Evolutionary conservation across 768 basidiomycete genomes (phyloP), one percentile per base, ranked within the genome.

Genomic region (Mycena rosella): DNA sequence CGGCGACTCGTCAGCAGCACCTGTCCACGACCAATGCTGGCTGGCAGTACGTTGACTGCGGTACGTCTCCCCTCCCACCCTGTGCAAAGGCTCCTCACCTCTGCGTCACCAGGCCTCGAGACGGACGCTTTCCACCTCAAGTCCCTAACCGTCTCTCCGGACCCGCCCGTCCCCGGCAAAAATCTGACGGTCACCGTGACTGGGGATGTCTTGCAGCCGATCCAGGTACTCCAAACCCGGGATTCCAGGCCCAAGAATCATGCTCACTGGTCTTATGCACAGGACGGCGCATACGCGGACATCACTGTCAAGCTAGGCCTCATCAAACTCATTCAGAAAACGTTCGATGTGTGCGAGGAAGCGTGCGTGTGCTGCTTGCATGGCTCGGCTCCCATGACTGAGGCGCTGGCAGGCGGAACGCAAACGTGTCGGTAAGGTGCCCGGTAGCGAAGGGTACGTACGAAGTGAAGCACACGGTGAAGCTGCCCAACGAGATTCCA

Each of bases 401-500:
- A 36, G n/a, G n/a, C n/a, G n/a, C n/a, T n/a, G n/a, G n/a, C 68
- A 92, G 91, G 34, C 79, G 79, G 51, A 69, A 86, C 24, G 88
- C 88, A 34, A 84, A 93, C 64, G 81, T 89, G 5, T 85, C 84
- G 22, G 81, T 98, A n/a, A 88, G 91, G 75, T 99, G 98, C 77
- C 98, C 98, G 2, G 90, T 98, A 17, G 73, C 90, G 53, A 76
- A 83, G 45, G 96, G 94, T 2, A 61, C 80, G 0, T 91, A 99
- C 78, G 79, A 74, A n/a, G 89, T 99, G 45, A 78, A 78, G 13
- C 96, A 98, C 70, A 95, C 91, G 0, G 96, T 98, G 57, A 83
- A 86, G n/a, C 83, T 99, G 13, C 97, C 97, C 8, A 93, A 85
- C 73, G 95, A 98, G 81, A 96, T 99, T 56, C 98, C 98, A 0